A percentile compares a stretch with the other conserved stretches of the same genome.
Conservation (phyloP, 192 early-diverging fungal species). For the Coemansia sp. region DNA sequence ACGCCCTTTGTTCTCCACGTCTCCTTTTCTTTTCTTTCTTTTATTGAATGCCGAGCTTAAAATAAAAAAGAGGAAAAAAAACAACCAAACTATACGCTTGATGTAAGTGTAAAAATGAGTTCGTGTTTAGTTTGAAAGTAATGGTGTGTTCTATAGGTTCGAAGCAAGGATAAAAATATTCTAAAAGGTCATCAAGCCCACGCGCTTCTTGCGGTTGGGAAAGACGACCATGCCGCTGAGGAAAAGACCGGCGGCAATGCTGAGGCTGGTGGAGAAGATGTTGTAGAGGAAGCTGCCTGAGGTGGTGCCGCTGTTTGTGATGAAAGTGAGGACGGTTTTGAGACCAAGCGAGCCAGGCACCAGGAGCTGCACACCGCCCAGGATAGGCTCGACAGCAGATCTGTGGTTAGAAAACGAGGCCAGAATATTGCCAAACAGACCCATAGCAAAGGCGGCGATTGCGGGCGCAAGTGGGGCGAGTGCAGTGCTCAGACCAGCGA, state of each 20-base stretch:
- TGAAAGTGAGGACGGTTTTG: conserved; percentile 61
- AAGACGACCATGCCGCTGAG: conserved; percentile 66
- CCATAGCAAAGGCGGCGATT: conserved; percentile 76
- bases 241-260: conserved; percentile 70
- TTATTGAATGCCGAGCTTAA: no score
- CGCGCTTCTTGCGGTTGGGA: conserved; percentile 57
- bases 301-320: conserved; percentile 56
- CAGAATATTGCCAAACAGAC: conserved; percentile 75
- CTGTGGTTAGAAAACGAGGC: conserved; percentile 67
- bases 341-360: conserved; percentile 85
- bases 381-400: conserved; percentile 76
- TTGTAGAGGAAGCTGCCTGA: conserved; percentile 58
- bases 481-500: conserved; percentile 59
- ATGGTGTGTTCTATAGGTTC: no score
- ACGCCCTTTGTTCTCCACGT: no score
- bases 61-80: no score
- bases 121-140: no score
- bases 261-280: conserved; percentile 66
- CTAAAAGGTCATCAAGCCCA: conserved; percentile 56
- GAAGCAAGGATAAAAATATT: background rate
- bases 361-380: conserved; percentile 78
- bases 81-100: no score
- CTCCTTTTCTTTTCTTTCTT: no score
- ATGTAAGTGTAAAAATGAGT: no score
- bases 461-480: conserved; percentile 62